Percentiles rank a stretch among this genome's conserved stretches.
Conservation (phyloP, 2,329 filamentous ascomycete genomes). For the Zelopaecilomyces penicillatus region DNA sequence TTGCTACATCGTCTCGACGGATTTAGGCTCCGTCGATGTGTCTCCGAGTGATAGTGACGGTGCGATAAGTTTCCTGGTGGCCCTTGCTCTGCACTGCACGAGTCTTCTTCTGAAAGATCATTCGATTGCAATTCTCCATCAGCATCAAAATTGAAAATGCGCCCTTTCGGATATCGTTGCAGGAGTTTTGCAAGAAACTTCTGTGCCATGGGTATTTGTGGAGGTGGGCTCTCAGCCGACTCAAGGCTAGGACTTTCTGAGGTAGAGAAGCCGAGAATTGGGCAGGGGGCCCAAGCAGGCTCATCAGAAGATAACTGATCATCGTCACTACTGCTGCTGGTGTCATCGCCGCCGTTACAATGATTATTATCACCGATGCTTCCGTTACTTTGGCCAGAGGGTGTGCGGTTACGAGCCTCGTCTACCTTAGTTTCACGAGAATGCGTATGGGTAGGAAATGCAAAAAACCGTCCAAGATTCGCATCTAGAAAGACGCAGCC, state of each 20-base stretch:
- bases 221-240: constrained; percentile 11
- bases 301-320: constrained; percentile 1
- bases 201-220: constrained; percentile 25
- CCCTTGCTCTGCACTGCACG: constrained; percentile 2
- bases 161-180: constrained; percentile 37
- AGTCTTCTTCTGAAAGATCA: constrained; percentile 20
- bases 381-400: not conserved
- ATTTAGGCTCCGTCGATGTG: not conserved
- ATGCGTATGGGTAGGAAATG: not conserved
- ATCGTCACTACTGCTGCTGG: not conserved
- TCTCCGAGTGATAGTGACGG: not conserved
- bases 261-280: constrained; percentile 32
- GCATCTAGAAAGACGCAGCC: constrained; percentile 27
- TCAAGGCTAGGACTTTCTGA: constrained; percentile 24
- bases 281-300: constrained; percentile 15
- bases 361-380: not conserved
- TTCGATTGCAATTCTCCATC: constrained; percentile 26
- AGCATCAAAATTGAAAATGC: constrained; percentile 36
- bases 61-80: not conserved
- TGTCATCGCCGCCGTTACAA: constrained; percentile 15
- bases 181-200: constrained; percentile 32
- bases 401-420: constrained; percentile 1
- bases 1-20: constrained; percentile 2
- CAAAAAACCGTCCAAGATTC: constrained; percentile 19
- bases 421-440: constrained; percentile 8